phyloP scores from a whole-genome alignment of 2,329 filamentous ascomycete genomes.

The Aspergillus sp. region DNA sequence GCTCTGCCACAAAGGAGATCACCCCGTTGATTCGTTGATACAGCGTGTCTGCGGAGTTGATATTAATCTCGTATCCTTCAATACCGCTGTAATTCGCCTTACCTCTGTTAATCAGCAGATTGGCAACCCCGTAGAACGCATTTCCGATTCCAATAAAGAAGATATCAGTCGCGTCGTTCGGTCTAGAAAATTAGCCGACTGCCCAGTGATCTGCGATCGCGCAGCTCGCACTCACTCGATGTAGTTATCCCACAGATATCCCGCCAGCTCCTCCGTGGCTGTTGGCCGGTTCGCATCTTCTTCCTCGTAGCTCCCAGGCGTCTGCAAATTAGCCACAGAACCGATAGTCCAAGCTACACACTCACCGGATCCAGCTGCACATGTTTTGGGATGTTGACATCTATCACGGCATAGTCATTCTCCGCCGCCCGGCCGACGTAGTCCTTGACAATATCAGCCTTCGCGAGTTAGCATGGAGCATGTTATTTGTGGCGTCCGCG shows the following conservation, averaged over 20 bases:
- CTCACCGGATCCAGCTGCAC: constrained; percentile 55
- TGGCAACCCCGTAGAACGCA: constrained; percentile 72
- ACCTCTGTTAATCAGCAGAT: constrained; percentile 71
- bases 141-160: constrained; percentile 85
- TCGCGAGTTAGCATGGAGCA: constrained; percentile 18
- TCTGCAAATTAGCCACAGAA: constrained; percentile 21
- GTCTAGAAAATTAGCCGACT: constrained; percentile 32
- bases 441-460: constrained; percentile 71
- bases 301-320: constrained; percentile 35
- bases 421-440: constrained; percentile 77
- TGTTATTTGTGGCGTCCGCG: constrained; percentile 30
- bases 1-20: constrained; percentile 69
- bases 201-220: background rate
- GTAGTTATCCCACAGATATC: constrained; percentile 95
- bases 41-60: constrained; percentile 34
- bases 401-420: constrained; percentile 75
- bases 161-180: constrained; percentile 59
- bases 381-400: constrained; percentile 80
- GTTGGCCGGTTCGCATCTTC: constrained; percentile 43
- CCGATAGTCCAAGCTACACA: constrained; percentile 1
- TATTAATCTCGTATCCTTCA: background rate
- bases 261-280: constrained; percentile 60
- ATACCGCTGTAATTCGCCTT: no score
- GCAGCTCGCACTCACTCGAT: constrained; percentile 50
- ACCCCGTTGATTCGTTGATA: constrained; percentile 61